phyloP scores from a whole-genome alignment of 139 green algal genomes.

The Chlorella sorokiniana region DNA sequence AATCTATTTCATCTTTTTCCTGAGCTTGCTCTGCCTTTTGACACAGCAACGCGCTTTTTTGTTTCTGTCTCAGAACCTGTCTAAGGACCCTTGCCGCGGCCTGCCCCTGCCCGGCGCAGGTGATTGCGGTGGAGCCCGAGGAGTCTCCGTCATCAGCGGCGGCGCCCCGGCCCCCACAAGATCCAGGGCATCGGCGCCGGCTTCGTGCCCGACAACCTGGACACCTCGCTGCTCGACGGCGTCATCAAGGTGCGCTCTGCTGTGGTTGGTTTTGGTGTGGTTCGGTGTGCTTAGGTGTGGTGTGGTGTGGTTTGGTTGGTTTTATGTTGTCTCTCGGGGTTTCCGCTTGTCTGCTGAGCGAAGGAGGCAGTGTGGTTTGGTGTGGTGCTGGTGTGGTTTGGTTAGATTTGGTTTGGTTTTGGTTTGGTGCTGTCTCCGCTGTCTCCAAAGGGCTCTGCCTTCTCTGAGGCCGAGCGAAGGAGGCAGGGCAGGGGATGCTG shows the following conservation, averaged over 20 bases:
- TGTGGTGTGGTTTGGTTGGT: not conserved
- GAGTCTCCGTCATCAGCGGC: slow-evolving; percentile 71
- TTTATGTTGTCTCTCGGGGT: not conserved
- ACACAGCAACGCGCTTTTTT: not conserved
- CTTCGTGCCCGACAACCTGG: slow-evolving; percentile 92
- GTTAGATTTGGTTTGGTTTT: too few species aligned
- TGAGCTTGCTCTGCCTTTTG: too few species aligned
- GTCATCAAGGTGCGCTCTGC: slow-evolving; percentile 71
- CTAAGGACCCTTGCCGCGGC: too few species aligned
- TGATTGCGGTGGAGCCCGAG: slow-evolving; percentile 78
- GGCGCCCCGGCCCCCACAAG: slow-evolving; percentile 89
- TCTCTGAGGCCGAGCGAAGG: too few species aligned
- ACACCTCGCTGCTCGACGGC: slow-evolving; percentile 85
- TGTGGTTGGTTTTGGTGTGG: not conserved
- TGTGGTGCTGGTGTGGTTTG: too few species aligned
- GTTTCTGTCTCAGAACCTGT: not conserved
- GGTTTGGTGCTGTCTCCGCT: too few species aligned
- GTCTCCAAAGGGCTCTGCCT: too few species aligned
- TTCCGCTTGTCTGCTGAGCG: not conserved
- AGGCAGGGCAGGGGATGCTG: too few species aligned
- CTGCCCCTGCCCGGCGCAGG: slow-evolving; percentile 4
- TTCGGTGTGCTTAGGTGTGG: not conserved
- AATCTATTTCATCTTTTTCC: too few species aligned
- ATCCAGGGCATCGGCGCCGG: slow-evolving; percentile 98
- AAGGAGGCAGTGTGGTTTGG: too few species aligned